Base-by-base conservation (phyloP, 2,329 filamentous ascomycete genomes). In the Trichoderma asperellum region DNA sequence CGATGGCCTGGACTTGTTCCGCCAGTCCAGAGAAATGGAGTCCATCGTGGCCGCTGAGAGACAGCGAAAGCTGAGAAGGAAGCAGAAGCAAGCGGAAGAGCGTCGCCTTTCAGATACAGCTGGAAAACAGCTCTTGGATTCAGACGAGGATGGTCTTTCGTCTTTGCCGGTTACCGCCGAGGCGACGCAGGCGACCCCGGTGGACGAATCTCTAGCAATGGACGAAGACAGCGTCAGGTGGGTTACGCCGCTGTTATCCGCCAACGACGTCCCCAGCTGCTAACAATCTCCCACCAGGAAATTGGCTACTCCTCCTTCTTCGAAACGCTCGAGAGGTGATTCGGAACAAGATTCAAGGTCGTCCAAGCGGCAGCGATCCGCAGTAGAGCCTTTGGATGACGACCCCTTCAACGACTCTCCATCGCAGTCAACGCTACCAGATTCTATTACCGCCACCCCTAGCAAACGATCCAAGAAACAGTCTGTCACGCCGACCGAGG, bases 11-110 rank as follows among this genome's bases (percentile, higher is more conserved):
- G 79, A 78, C 2, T 77, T 88, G 6, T 88, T 88, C 71, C 81
- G 82, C 53, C 83, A 84, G 5, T 80, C 83, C 14, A 83, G 83
- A 71, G 80, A 83, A 69, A 85, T 86, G 74, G 85, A 84, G 62
- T 80, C 82, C 6, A 78, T 80, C 43, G 75, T 83, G 37, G 75
- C 79, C 66, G 81, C 82, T n/a, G 81, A 84, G 37, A 78, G 76
- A 47, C 77, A 81, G 72, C 75, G 78, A 56, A 73, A 74, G n/a
- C 29, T 73, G 59, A 68, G 72, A 68, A 75, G 73, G 68, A 74
- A 73, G 70, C 73, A 75, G 52, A 73, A 75, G 34, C 71, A 70
- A 37, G 72, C 73, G 63, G 69, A 74, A 62, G 70, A 73, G 7
- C 72, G 70, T 40, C 72, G 65, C 37, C 72, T 67, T 12, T 59